Percentiles rank a stretch among this genome's conserved stretches.
These are phyloP conservation scores for Leccinum colubrinum DNA, from an alignment of 1,284 basidiomycete species.

Conservation along the genomic window DNA sequence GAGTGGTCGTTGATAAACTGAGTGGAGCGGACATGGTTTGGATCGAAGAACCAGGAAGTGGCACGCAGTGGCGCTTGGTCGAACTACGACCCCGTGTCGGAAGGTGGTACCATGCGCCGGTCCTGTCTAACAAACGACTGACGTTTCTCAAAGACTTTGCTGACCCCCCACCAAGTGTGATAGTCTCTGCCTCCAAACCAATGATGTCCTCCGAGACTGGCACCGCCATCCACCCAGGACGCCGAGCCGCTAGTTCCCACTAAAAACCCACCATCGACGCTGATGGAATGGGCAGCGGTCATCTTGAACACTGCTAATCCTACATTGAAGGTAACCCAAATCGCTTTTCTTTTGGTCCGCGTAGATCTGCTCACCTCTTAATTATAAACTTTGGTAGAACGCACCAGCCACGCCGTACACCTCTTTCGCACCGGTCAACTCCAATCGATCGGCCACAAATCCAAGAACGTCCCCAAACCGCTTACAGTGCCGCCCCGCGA, in stretches of 20 bases:
- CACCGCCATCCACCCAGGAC: background rate
- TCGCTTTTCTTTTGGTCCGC: too few species aligned
- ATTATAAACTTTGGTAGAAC: background rate
- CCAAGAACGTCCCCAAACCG: background rate
- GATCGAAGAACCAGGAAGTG: conserved; percentile 44
- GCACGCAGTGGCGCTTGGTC: conserved; percentile 1
- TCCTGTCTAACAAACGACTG: background rate
- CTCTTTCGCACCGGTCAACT: background rate
- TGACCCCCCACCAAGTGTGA: background rate
- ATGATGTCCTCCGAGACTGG: background rate
- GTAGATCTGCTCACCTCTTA: background rate
- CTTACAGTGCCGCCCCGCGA: background rate
- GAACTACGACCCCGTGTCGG: conserved; percentile 2
- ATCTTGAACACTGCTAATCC: too few species aligned
- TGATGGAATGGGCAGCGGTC: too few species aligned
- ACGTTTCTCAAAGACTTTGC: background rate
- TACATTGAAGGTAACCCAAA: too few species aligned
- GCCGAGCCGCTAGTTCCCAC: too few species aligned
- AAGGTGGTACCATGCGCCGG: background rate
- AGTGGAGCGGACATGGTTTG: conserved; percentile 54
- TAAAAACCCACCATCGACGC: too few species aligned
- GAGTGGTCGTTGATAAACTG: conserved; percentile 42
- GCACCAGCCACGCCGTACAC: background rate
- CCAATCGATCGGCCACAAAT: background rate
- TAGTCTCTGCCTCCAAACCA: background rate